Percentiles rank a stretch among this genome's conserved stretches.
Conservation (phyloP, 2,329 filamentous ascomycete species). For the Karstenula rhodostoma region DNA sequence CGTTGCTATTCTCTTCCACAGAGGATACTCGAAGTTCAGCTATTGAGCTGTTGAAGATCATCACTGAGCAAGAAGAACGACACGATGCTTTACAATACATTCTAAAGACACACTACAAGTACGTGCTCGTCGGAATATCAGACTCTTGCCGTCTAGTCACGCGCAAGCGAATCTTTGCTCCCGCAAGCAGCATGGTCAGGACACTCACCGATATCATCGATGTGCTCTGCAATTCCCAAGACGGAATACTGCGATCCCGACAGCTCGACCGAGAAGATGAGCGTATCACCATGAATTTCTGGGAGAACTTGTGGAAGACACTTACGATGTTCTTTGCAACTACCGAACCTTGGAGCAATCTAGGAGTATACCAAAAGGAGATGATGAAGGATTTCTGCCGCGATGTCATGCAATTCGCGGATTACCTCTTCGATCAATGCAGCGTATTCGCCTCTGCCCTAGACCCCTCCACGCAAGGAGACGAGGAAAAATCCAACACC, state of each 20-base stretch:
- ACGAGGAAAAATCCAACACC: slow-evolving; percentile 49
- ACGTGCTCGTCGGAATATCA: slow-evolving; percentile 64
- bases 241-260: slow-evolving; percentile 67
- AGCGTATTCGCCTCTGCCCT: slow-evolving; percentile 80
- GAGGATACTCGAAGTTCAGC: slow-evolving; percentile 80
- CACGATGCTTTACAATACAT: slow-evolving; percentile 68
- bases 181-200: slow-evolving; percentile 67
- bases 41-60: slow-evolving; percentile 81
- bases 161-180: slow-evolving; percentile 65
- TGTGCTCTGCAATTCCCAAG: slow-evolving; percentile 69
- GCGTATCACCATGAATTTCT: slow-evolving; percentile 76
- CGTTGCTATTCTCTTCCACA: slow-evolving; percentile 82
- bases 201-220: slow-evolving; percentile 69
- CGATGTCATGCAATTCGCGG: slow-evolving; percentile 93
- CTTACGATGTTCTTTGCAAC: slow-evolving; percentile 82
- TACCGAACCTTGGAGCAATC: slow-evolving; percentile 82
- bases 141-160: slow-evolving; percentile 65
- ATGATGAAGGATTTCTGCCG: slow-evolving; percentile 92
- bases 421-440: slow-evolving; percentile 84
- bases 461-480: slow-evolving; percentile 44
- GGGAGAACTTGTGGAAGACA: slow-evolving; percentile 83
- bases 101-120: slow-evolving; percentile 64
- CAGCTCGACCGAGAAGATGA: slow-evolving; percentile 68
- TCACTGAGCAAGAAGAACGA: slow-evolving; percentile 73
- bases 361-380: slow-evolving; percentile 71